These are phyloP conservation scores for Helotiales sp. DNA, from an alignment of 2,329 filamentous ascomycete genomes.

Conservation along the genomic window DNA sequence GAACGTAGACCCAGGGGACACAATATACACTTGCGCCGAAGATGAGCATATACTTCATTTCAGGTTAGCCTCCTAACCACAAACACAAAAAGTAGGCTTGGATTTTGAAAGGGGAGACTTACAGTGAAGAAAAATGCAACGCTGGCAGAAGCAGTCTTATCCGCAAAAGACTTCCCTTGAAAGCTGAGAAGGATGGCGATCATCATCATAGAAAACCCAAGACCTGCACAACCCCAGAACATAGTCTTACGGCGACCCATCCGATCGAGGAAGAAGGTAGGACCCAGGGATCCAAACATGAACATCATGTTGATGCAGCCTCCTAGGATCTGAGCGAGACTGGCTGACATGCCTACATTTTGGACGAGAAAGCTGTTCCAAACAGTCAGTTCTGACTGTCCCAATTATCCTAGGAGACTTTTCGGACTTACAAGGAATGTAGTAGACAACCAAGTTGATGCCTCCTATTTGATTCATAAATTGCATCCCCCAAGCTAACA, in stretches of 20 bases:
- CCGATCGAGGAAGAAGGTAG: not conserved
- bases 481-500: slow-evolving; percentile 46
- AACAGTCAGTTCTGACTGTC: no score
- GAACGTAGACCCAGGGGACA: slow-evolving; percentile 39
- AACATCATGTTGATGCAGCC: not conserved
- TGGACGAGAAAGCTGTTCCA: not conserved
- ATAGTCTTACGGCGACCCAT: slow-evolving; percentile 37
- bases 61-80: no score
- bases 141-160: not conserved
- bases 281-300: not conserved
- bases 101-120: no score
- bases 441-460: slow-evolving; percentile 45
- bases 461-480: slow-evolving; percentile 51
- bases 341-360: slow-evolving; percentile 27
- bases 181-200: not conserved
- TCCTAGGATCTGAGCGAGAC: not conserved
- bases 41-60: slow-evolving; percentile 38
- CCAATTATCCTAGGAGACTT: no score
- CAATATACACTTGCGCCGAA: slow-evolving; percentile 35
- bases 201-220: slow-evolving; percentile 22
- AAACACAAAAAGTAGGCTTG: no score
- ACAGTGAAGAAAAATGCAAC: not conserved
- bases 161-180: not conserved
- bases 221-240: slow-evolving; percentile 42
- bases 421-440: not conserved